Base-by-base conservation (phyloP, 768 basidiomycete genomes). In the Mycena haematopus region DNA sequence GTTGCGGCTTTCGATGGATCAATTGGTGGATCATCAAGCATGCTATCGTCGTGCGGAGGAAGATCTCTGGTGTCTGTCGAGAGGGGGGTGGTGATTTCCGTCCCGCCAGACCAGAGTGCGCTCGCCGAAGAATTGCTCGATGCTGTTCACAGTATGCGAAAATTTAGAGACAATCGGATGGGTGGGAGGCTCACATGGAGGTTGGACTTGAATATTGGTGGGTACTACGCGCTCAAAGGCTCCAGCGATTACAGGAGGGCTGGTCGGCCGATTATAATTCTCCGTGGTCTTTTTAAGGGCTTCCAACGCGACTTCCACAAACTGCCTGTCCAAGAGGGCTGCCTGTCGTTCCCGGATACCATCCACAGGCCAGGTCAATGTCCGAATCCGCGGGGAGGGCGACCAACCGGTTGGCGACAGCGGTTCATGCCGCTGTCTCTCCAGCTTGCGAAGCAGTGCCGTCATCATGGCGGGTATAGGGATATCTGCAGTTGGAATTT, bases 271-370 rank as follows among this genome's bases (percentile, higher is more conserved):
- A 7, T 17, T 24, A 38, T 25, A 27, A 50, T 45, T 31, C 24
- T 40, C 21, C 15, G 42, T 78, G 51, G 83, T 55, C 61, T 79
- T 70, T 44, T 77, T 69, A 60, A 84, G 74, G n/a, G 80, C 80
- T 17, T 83, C 82, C 47, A 83, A 76, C 15, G 78, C 76, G 19
- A 73, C 71, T 69, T 83, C 79, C 56, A 81, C 70, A 63, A 82
- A 82, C 67, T 78, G 76, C 33, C 74, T 75, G 56, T 82, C 76
- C 52, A 81, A 73, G 44, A 76, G 74, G 56, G 75, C 75, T 40
- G 45, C 64, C 31, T 60, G 64, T 11, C 51, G 25, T 21, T 51
- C 65, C 17, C 50, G 65, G 0, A 47, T n/a, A 0, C 65, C 65
- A 35, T 61, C 63, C 36, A 65, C 7, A 1, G 63, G 63, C 63